phyloP scores from a whole-genome alignment of 1,284 basidiomycete species.

The Apiotrichum gamsii region DNA sequence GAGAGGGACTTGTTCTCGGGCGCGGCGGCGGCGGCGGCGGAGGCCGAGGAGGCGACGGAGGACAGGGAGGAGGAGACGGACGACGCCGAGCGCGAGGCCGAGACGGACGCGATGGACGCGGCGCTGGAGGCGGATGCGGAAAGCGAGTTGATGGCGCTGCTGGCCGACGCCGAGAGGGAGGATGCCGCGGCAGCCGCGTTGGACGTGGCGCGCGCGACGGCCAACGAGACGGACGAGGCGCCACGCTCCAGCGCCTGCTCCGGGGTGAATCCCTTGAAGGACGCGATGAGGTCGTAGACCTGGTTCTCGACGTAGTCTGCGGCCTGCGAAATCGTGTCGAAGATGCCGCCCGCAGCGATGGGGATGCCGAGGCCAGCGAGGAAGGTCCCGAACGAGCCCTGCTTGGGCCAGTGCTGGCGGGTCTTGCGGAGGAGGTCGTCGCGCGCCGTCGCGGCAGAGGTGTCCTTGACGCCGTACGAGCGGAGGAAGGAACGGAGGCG shows the following conservation, averaged over 20 bases:
- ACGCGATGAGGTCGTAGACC: too few species aligned
- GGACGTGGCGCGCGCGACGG: constrained; percentile 17
- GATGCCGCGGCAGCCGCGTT: neutral
- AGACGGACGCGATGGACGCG: constrained; percentile 1
- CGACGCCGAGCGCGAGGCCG: constrained; percentile 21
- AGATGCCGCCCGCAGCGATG: constrained; percentile 48
- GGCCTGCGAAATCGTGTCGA: constrained; percentile 40
- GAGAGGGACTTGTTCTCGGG: constrained; percentile 31
- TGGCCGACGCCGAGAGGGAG: constrained; percentile 17
- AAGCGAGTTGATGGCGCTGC: constrained; percentile 34
- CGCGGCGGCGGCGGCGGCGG: constrained; percentile 32
- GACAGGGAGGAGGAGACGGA: constrained; percentile 23
- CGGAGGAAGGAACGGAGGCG: constrained; percentile 75
- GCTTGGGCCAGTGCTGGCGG: constrained; percentile 25
- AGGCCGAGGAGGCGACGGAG: constrained; percentile 35
- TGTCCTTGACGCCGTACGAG: constrained; percentile 64
- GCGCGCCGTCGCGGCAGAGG: constrained; percentile 29
- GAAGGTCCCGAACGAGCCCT: constrained; percentile 50
- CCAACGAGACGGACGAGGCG: constrained; percentile 38
- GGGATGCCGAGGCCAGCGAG: constrained; percentile 61
- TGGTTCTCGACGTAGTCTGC: neutral
- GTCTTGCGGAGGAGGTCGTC: constrained; percentile 62
- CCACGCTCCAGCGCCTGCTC: constrained; percentile 46
- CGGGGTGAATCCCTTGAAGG: constrained; percentile 34
- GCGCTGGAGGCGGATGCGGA: constrained; percentile 20